These are phyloP conservation scores for Fusarium proliferatum DNA, from an alignment of 2,329 filamentous ascomycete genomes.

Conservation along the genomic window DNA sequence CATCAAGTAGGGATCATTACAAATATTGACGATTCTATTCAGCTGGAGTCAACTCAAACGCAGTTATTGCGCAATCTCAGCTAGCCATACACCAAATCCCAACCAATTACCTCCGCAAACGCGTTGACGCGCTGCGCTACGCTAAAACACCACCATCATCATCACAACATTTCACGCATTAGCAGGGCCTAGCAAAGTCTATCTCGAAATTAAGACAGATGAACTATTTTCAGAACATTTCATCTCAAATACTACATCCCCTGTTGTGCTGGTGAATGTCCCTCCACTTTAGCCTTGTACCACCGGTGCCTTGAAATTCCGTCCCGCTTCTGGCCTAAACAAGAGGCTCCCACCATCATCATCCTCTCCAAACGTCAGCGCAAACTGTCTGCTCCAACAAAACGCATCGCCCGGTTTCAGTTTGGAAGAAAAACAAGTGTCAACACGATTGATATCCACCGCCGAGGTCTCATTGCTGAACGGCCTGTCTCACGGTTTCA, in stretches of 20 bases:
- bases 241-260: not conserved
- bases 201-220: constrained; percentile 4
- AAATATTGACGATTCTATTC: not conserved
- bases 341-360: constrained; percentile 32
- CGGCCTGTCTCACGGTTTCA: constrained; percentile 29
- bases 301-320: constrained; percentile 49
- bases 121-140: constrained; percentile 29
- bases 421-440: not conserved
- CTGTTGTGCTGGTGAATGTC: constrained; percentile 8
- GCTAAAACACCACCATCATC: constrained; percentile 36
- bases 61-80: constrained; percentile 8
- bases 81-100: constrained; percentile 14
- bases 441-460: not conserved
- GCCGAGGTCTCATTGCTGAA: not conserved
- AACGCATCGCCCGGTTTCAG: not conserved
- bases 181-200: constrained; percentile 19
- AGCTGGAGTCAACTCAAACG: not conserved
- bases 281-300: not conserved
- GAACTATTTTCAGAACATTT: not conserved
- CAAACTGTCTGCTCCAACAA: constrained; percentile 27
- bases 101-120: constrained; percentile 25
- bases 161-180: constrained; percentile 30
- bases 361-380: constrained; percentile 36
- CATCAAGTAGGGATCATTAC: not conserved
- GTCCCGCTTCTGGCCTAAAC: constrained; percentile 31